Percentiles rank a stretch among this genome's conserved stretches.
Evolutionary conservation across 441 rosid genomes (phyloP).

Genomic region (Syzygium malaccense): DNA sequence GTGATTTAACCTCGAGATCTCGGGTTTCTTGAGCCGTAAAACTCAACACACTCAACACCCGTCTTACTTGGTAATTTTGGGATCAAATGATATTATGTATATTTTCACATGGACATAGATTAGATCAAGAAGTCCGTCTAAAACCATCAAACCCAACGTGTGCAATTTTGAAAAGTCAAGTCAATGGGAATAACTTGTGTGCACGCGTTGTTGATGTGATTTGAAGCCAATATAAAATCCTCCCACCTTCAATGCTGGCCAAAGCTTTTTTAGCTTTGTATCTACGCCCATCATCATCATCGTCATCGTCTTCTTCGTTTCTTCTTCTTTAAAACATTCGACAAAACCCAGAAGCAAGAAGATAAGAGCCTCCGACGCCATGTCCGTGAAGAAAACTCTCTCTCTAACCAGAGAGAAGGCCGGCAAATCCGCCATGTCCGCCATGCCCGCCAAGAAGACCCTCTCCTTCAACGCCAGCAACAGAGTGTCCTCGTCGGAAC

Average conservation of each 20-base stretch:
- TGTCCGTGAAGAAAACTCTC: constrained; percentile 13
- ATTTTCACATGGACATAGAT: background rate
- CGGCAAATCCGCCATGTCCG: background rate
- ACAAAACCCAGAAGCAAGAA: background rate
- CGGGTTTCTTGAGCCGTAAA: background rate
- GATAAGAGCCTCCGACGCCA: background rate
- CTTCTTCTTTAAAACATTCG: background rate
- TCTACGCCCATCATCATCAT: background rate
- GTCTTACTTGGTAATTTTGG: background rate
- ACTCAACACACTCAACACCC: background rate
- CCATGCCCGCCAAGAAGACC: background rate
- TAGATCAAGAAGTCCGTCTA: background rate
- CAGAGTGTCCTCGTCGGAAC: background rate
- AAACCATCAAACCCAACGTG: background rate
- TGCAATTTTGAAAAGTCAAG: constrained; percentile 19
- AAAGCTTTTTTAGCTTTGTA: background rate
- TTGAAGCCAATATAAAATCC: background rate
- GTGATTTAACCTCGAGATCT: background rate
- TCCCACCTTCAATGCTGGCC: background rate
- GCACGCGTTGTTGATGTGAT: background rate
- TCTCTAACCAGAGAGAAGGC: background rate
- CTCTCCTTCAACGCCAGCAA: background rate
- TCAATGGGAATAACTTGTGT: constrained; percentile 7
- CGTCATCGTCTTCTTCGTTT: background rate
- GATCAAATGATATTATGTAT: too few relatives aligned